phyloP scores from a whole-genome alignment of 768 basidiomycete genomes.

The Kwoniella shandongensis region DNA sequence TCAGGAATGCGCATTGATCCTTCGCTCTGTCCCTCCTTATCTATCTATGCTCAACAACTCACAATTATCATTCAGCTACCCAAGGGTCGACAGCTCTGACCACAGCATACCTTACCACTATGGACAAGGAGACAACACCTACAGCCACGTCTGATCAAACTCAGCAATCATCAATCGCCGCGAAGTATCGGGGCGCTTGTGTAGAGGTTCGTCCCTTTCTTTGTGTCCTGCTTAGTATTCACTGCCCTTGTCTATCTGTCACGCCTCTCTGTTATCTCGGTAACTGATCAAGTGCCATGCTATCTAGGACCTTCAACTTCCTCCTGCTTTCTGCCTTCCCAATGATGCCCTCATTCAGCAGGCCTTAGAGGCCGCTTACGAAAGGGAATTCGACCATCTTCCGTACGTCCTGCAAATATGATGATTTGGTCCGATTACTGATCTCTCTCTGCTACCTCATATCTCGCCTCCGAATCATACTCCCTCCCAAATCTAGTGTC shows the following conservation, averaged over 20 bases:
- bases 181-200: conserved; percentile 81
- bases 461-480: neutral
- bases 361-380: conserved; percentile 84
- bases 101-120: neutral
- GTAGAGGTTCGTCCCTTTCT: too few species aligned
- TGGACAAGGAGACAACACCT: conserved; percentile 45
- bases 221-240: too few species aligned
- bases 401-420: conserved; percentile 63
- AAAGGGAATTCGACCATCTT: conserved; percentile 89
- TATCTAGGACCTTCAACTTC: conserved; percentile 55
- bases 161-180: conserved; percentile 23
- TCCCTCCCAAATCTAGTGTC: conserved; percentile 59
- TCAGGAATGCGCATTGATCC: too few species aligned
- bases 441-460: neutral
- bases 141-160: conserved; percentile 31
- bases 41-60: too few species aligned
- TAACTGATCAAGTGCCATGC: neutral
- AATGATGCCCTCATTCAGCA: conserved; percentile 67
- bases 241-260: conserved; percentile 16
- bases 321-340: conserved; percentile 82
- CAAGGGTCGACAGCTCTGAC: too few species aligned
- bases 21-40: too few species aligned
- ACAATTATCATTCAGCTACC: too few species aligned
- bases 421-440: neutral
- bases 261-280: conserved; percentile 3